These are phyloP conservation scores for Aegilops bicornis DNA, from an alignment of 176 grass and related monocot genomes.

Conservation along the genomic window DNA sequence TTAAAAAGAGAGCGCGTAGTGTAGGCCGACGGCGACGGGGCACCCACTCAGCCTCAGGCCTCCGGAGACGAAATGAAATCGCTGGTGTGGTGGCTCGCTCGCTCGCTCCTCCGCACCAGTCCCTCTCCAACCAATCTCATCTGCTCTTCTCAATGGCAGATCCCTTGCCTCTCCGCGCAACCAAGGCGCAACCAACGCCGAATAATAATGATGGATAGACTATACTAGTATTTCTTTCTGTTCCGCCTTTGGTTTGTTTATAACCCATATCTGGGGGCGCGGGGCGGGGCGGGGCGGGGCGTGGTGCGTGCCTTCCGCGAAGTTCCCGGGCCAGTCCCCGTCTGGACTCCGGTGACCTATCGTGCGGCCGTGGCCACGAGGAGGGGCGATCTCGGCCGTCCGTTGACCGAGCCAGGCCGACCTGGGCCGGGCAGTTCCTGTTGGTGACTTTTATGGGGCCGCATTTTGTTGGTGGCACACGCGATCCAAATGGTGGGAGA, in stretches of 20 bases:
- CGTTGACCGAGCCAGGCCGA: background rate
- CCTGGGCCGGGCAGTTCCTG: background rate
- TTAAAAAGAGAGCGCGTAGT: constrained; percentile 29
- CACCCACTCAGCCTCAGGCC: background rate
- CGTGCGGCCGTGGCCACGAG: background rate
- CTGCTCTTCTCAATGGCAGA: background rate
- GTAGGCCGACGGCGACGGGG: constrained; percentile 31
- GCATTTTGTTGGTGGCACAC: background rate
- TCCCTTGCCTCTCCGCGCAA: constrained; percentile 3
- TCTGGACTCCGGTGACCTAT: background rate
- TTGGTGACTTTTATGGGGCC: background rate
- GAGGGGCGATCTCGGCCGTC: background rate
- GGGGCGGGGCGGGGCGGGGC: background rate
- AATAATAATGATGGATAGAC: background rate
- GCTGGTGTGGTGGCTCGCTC: no score
- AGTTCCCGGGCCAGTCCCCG: background rate
- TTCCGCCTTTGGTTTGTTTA: background rate
- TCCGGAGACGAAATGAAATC: no score
- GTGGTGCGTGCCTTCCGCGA: background rate
- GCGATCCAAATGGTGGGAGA: background rate
- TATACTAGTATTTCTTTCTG: background rate
- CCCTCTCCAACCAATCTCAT: constrained; percentile 17
- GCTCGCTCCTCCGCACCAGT: background rate
- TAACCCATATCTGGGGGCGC: background rate
- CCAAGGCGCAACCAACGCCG: background rate